Evolutionary conservation across 371 early-diverging fungal genomes (phyloP).

Genomic region (Mortierella sp.): DNA sequence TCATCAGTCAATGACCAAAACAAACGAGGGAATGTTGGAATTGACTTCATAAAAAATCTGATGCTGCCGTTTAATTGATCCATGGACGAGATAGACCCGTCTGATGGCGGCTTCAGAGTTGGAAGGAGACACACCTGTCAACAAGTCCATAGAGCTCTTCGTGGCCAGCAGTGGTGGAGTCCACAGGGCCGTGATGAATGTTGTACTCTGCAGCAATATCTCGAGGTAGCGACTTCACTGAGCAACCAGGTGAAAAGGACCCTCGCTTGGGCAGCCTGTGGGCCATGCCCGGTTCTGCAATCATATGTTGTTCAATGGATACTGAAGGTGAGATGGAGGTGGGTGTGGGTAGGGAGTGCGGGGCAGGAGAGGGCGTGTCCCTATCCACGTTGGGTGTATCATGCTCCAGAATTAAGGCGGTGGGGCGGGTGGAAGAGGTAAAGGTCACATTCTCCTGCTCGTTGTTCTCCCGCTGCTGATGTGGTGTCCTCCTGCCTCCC

Average conservation of each 20-base stretch:
- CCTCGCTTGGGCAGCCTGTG: slow-evolving; percentile 20
- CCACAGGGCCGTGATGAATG: slow-evolving; percentile 3
- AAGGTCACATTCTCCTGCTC: slow-evolving; percentile 18
- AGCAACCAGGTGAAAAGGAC: slow-evolving; percentile 43
- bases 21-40: not conserved
- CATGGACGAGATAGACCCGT: not conserved
- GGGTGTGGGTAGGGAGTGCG: slow-evolving; percentile 25
- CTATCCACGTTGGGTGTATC: slow-evolving; percentile 8
- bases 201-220: slow-evolving; percentile 40
- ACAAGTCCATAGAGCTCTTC: slow-evolving; percentile 43
- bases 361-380: slow-evolving; percentile 28
- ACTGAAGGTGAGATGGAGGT: slow-evolving; percentile 27
- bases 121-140: slow-evolving; percentile 38
- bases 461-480: not conserved
- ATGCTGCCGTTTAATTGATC: not conserved
- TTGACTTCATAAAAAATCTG: too few relatives aligned
- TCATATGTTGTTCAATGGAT: slow-evolving; percentile 25
- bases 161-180: slow-evolving; percentile 5
- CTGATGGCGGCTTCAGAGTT: too few relatives aligned
- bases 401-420: slow-evolving; percentile 13
- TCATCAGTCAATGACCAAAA: not conserved
- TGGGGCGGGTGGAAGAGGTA: slow-evolving; percentile 4
- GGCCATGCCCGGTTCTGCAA: slow-evolving; percentile 36
- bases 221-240: slow-evolving; percentile 45
- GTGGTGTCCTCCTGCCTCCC: not conserved